Percentiles rank a stretch among this genome's conserved stretches.
Conservation (phyloP, 306 rosid species). For the Cucurbita pepo region DNA sequence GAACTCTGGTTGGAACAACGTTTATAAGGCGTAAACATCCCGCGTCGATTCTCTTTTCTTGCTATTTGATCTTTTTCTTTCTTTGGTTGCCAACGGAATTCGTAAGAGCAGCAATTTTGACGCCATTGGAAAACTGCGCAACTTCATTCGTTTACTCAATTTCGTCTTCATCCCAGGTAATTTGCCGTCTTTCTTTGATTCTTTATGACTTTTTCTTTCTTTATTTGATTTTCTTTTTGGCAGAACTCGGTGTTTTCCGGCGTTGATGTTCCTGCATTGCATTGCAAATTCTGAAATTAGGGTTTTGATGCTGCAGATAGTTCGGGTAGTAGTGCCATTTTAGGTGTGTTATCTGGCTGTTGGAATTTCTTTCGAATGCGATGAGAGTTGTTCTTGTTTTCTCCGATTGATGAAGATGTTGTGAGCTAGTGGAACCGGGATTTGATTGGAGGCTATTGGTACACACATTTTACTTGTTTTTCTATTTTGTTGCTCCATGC, state of each 20-base stretch:
- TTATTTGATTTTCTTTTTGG: background rate
- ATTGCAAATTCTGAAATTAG: conserved; percentile 4
- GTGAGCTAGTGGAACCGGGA: background rate
- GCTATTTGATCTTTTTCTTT: background rate
- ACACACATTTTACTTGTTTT: background rate
- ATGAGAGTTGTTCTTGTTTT: background rate
- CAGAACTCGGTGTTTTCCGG: background rate
- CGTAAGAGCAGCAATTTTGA: background rate
- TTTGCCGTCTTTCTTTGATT: background rate
- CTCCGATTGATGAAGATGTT: background rate
- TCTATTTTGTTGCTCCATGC: background rate
- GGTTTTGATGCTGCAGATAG: background rate
- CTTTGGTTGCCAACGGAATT: background rate
- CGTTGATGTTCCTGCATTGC: conserved; percentile 4
- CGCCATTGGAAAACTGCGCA: background rate
- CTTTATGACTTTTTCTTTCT: background rate
- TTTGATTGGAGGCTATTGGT: background rate
- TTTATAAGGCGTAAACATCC: conserved; percentile 1
- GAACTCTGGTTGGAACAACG: conserved; percentile 1
- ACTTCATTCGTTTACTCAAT: background rate
- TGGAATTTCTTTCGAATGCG: background rate
- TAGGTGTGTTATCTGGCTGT: background rate
- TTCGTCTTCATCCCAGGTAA: background rate
- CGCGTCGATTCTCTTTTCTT: background rate
- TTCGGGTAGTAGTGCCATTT: background rate